phyloP scores from a whole-genome alignment of 2,329 filamentous ascomycete species.

The Aspergillus sp. region DNA sequence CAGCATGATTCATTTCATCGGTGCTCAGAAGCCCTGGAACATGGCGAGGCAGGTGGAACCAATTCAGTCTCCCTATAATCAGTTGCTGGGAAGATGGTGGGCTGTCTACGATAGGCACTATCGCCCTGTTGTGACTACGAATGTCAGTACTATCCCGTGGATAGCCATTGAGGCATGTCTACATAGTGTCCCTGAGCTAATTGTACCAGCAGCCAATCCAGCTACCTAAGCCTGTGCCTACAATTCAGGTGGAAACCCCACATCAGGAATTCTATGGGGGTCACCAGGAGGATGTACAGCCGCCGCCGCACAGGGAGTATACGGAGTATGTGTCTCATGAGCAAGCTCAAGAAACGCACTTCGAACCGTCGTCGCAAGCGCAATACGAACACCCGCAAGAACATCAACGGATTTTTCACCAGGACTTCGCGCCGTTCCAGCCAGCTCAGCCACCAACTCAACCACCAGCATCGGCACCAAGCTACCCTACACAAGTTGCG shows the following conservation, averaged over 20 bases:
- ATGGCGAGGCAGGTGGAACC: slow-evolving; percentile 49
- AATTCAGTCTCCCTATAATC: slow-evolving; percentile 62
- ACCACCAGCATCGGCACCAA: not conserved
- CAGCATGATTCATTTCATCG: slow-evolving; percentile 92
- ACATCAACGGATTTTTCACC: not conserved
- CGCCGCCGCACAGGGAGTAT: not conserved
- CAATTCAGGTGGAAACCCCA: not conserved
- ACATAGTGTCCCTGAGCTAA: not conserved
- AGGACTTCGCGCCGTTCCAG: not conserved
- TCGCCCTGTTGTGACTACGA: slow-evolving; percentile 40
- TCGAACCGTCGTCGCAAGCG: not conserved
- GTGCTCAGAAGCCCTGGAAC: slow-evolving; percentile 85
- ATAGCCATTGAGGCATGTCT: not conserved
- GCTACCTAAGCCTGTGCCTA: not conserved
- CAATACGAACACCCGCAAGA: too few relatives aligned
- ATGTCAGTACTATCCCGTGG: not conserved
- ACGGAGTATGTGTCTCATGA: not conserved
- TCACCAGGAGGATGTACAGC: not conserved
- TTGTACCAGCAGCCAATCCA: not conserved
- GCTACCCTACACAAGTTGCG: not conserved
- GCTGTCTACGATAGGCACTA: slow-evolving; percentile 89
- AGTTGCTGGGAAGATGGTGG: slow-evolving; percentile 91
- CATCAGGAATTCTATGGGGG: not conserved
- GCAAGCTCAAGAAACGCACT: not conserved
- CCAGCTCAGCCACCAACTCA: not conserved